phyloP scores from a whole-genome alignment of 78 protist genomes.

The Speleostelium caveatum region DNA sequence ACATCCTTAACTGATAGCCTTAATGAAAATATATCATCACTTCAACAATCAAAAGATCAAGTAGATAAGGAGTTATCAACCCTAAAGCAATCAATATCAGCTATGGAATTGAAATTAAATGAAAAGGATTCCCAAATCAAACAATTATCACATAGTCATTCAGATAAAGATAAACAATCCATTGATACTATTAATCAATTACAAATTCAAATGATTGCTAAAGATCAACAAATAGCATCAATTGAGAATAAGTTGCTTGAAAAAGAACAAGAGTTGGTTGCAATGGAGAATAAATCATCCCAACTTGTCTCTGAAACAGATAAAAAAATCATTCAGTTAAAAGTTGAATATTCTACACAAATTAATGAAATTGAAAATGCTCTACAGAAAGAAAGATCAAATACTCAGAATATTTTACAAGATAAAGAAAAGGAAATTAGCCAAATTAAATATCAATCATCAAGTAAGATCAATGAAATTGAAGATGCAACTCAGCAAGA shows the following conservation, averaged over 20 bases:
- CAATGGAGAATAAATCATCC: not conserved
- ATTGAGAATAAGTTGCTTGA: not conserved
- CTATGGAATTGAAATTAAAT: too few species aligned
- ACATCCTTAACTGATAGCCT: too few species aligned
- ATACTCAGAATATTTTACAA: not conserved
- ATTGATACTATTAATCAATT: not conserved
- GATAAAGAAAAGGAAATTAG: not conserved
- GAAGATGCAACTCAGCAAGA: not conserved
- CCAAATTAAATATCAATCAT: not conserved
- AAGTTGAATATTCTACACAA: not conserved
- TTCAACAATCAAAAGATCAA: too few species aligned
- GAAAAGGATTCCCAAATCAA: too few species aligned
- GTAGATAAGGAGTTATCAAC: too few species aligned
- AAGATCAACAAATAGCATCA: not conserved
- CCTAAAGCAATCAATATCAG: too few species aligned
- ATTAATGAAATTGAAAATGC: not conserved
- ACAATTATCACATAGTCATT: too few species aligned
- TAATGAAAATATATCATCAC: too few species aligned
- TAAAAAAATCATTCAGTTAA: not conserved
- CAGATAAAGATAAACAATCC: too few species aligned
- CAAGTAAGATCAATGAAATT: not conserved
- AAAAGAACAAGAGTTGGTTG: not conserved
- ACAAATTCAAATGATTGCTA: not conserved
- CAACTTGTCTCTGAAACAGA: not conserved
- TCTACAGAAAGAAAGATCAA: not conserved